Evolutionary conservation across 805 yeast genomes (phyloP).

Genomic region (Starmera quercuum): DNA sequence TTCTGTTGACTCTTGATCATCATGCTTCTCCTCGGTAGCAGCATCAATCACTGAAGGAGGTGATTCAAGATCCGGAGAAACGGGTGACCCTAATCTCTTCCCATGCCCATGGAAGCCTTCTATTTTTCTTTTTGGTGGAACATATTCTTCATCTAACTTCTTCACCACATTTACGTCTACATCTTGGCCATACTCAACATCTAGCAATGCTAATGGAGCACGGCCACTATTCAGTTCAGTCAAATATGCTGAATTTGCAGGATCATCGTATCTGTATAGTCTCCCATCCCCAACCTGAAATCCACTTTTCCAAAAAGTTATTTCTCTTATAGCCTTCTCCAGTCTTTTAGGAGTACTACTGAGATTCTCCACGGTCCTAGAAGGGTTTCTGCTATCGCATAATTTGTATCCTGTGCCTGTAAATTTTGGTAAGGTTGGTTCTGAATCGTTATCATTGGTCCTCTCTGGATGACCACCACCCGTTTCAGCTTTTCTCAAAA

Average conservation of each 20-base stretch:
- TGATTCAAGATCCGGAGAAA: conserved; percentile 55
- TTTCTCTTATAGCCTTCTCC: conserved; percentile 63
- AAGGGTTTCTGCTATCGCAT: conserved; percentile 26
- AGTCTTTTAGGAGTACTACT: conserved; percentile 21
- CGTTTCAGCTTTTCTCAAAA: conserved; percentile 62
- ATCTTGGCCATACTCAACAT: conserved; percentile 84
- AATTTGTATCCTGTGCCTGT: conserved; percentile 33
- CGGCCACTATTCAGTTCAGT: conserved; percentile 81
- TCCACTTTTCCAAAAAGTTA: conserved; percentile 95
- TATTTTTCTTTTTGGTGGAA: conserved; percentile 51
- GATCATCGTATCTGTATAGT: conserved; percentile 84
- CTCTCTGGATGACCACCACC: conserved; percentile 51
- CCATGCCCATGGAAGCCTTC: conserved; percentile 79
- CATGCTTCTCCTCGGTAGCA: conserved; percentile 8
- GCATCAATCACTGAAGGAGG: conserved; percentile 8
- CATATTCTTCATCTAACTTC: conserved; percentile 74
- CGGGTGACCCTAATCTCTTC: conserved; percentile 81
- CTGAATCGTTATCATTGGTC: conserved; percentile 17
- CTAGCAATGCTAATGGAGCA: conserved; percentile 78
- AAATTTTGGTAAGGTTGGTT: conserved; percentile 26
- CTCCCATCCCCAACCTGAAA: conserved; percentile 92
- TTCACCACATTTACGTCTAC: conserved; percentile 86
- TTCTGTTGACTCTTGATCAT: conserved; percentile 16
- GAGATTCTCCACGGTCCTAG: conserved; percentile 28
- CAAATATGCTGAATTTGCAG: conserved; percentile 71